Evolutionary conservation across 352 stramenopile genomes (phyloP).

Genomic region (Pythium biforme): DNA sequence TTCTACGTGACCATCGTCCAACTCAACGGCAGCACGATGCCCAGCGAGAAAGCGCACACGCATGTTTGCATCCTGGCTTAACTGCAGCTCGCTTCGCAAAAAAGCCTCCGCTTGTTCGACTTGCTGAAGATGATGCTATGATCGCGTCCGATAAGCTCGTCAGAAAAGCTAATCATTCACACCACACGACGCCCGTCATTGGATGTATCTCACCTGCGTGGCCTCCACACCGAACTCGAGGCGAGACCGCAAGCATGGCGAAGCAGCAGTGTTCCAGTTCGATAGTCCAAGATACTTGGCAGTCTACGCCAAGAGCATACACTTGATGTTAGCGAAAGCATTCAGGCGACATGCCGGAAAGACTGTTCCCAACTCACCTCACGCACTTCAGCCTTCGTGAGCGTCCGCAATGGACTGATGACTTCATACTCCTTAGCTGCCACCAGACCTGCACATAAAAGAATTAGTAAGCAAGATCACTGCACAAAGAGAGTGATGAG

Average conservation of each 20-base stretch:
- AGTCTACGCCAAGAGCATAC: too few species aligned
- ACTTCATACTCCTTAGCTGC: constrained; percentile 93
- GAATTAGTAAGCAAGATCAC: too few species aligned
- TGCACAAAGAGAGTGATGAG: too few species aligned
- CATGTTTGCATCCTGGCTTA: constrained; percentile 57
- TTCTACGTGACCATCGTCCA: background rate
- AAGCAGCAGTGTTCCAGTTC: constrained; percentile 96
- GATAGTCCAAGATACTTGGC: constrained; percentile 90
- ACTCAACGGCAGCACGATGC: constrained; percentile 68
- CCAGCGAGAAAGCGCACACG: constrained; percentile 73
- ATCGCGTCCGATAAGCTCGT: background rate
- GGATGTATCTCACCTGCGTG: constrained; percentile 53
- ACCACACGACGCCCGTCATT: too few species aligned
- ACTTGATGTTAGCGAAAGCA: too few species aligned
- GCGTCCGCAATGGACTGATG: constrained; percentile 84
- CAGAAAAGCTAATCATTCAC: too few species aligned
- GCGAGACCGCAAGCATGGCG: constrained; percentile 93
- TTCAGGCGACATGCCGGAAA: background rate
- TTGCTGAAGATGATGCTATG: constrained; percentile 46
- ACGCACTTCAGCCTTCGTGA: constrained; percentile 91
- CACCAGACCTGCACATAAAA: constrained; percentile 67
- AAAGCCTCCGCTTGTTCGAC: constrained; percentile 72
- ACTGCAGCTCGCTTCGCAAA: constrained; percentile 42
- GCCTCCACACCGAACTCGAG: constrained; percentile 94
- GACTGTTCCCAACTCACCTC: constrained; percentile 30